Conservation (phyloP, 169 alveolate species). For the Theileria sp. region DNA sequence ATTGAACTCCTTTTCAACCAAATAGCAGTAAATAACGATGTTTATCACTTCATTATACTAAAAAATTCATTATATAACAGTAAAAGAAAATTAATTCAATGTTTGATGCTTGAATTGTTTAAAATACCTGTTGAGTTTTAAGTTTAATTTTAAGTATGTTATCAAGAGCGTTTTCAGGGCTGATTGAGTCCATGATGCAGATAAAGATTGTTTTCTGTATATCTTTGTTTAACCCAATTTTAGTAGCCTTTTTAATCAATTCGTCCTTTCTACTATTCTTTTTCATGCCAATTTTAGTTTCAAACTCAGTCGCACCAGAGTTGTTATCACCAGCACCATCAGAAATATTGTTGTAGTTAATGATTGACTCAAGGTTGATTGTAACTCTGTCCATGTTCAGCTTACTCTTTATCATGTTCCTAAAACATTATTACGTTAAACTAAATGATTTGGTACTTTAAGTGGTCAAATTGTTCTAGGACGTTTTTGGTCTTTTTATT, state of each 20-base stretch:
- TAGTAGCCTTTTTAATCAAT: conserved; percentile 33
- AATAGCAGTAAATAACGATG: conserved; percentile 19
- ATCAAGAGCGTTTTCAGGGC: conserved; percentile 52
- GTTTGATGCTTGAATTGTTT: background rate
- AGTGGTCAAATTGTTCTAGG: conserved; percentile 43
- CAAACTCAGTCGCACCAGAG: background rate
- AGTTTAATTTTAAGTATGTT: conserved; percentile 35
- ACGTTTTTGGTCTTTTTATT: conserved; percentile 28
- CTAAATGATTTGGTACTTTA: conserved; percentile 4
- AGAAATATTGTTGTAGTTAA: conserved; percentile 15
- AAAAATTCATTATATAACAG: background rate
- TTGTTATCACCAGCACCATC: background rate
- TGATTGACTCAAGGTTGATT: conserved; percentile 9
- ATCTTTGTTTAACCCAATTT: conserved; percentile 25
- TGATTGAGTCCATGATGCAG: conserved; percentile 37
- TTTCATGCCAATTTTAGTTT: background rate
- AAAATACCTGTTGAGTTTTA: conserved; percentile 23
- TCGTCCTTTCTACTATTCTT: conserved; percentile 3
- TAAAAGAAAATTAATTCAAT: background rate
- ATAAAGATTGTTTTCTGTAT: conserved; percentile 51
- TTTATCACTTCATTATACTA: conserved; percentile 35
- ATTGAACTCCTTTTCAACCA: conserved; percentile 48
- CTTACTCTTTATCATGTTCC: conserved; percentile 32
- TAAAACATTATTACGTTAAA: background rate
- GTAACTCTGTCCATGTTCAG: background rate